phyloP scores from a whole-genome alignment of 2,329 filamentous ascomycete genomes.

The Cladosporium sp. region DNA sequence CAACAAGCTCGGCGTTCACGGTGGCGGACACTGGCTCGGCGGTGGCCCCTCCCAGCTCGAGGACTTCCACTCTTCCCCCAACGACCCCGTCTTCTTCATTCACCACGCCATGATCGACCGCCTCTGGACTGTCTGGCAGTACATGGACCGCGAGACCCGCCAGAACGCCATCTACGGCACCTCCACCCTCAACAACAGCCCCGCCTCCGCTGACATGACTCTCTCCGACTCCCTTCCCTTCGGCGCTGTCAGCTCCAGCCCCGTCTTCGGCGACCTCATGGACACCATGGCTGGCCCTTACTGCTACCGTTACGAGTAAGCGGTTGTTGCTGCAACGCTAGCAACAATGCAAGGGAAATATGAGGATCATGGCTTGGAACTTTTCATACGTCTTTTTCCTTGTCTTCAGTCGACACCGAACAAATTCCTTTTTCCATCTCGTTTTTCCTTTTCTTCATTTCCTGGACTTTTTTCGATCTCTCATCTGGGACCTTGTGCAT shows the following conservation, averaged over 20 bases:
- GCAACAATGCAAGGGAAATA: no score
- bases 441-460: neutral
- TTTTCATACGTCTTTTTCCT: neutral
- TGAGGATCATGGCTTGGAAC: neutral
- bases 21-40: conserved; percentile 45
- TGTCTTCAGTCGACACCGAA: neutral
- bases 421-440: neutral
- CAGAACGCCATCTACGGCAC: conserved; percentile 41
- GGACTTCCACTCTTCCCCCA: conserved; percentile 44
- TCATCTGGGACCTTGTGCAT: no score
- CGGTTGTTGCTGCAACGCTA: neutral
- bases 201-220: conserved; percentile 42
- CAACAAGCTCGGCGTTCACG: conserved; percentile 39
- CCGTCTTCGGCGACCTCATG: conserved; percentile 28
- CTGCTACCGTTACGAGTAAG: conserved; percentile 31
- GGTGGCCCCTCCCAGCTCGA: conserved; percentile 39
- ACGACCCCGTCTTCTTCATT: conserved; percentile 47
- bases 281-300: conserved; percentile 29
- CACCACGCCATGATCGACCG: conserved; percentile 48
- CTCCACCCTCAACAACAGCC: conserved; percentile 41
- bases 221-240: conserved; percentile 40
- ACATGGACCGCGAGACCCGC: conserved; percentile 37
- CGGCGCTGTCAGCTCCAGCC: conserved; percentile 26
- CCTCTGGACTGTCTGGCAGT: conserved; percentile 50
- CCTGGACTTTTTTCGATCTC: neutral